phyloP scores from a whole-genome alignment of 129 eudicot genomes.

The Flaveria linearis region DNA sequence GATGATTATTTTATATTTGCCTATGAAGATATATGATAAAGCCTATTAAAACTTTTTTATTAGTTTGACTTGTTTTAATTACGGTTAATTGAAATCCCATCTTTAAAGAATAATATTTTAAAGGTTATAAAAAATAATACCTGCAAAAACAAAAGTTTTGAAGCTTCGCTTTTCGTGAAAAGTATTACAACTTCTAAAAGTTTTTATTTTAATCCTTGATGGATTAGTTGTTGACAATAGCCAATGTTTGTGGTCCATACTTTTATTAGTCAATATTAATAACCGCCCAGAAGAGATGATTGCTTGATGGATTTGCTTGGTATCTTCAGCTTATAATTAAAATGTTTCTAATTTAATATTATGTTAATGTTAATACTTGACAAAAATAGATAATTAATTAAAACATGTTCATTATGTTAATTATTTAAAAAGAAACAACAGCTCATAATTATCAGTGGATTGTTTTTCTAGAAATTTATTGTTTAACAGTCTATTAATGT shows the following conservation, averaged over 20 bases:
- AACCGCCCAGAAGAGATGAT: slow-evolving; percentile 4
- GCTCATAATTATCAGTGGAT: neutral
- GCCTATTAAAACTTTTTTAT: neutral
- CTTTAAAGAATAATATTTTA: neutral
- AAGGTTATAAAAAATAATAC: neutral
- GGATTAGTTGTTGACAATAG: slow-evolving; percentile 7
- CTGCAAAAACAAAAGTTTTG: neutral
- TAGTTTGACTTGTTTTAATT: slow-evolving; percentile 1
- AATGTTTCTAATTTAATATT: neutral
- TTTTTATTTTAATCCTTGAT: neutral
- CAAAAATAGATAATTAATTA: neutral
- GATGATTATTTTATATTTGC: neutral
- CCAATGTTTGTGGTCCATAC: neutral
- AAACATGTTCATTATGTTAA: neutral
- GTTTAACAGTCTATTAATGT: neutral
- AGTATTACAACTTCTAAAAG: neutral
- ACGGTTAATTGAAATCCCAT: neutral
- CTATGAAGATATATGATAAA: neutral
- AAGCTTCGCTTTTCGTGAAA: slow-evolving; percentile 6
- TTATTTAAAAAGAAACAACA: neutral
- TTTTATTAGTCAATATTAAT: neutral
- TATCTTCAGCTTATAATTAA: neutral
- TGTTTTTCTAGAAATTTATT: neutral
- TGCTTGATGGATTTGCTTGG: slow-evolving; percentile 6
- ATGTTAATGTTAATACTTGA: neutral